A percentile compares a stretch with the other conserved stretches of the same genome.
phyloP scores from a whole-genome alignment of 2,329 filamentous ascomycete genomes.

The Scedosporium boydii region DNA sequence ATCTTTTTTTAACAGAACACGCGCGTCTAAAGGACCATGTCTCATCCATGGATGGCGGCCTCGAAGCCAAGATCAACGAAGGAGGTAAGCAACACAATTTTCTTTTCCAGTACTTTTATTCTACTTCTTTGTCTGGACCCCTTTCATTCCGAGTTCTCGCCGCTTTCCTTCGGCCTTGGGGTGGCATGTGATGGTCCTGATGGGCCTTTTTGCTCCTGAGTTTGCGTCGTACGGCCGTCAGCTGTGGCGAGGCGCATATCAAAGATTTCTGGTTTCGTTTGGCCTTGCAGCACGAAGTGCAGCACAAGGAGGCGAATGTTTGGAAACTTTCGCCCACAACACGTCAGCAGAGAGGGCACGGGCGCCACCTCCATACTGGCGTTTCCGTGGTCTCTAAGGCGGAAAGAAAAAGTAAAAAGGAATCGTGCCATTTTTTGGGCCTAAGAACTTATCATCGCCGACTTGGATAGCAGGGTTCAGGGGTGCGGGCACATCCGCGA shows the following conservation, averaged over 20 bases:
- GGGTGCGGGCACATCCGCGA: not conserved
- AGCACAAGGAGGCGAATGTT: no score
- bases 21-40: constrained; percentile 90
- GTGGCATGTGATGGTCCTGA: not conserved
- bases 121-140: not conserved
- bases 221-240: not conserved
- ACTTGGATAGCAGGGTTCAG: no score
- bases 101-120: constrained; percentile 14
- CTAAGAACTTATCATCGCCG: no score
- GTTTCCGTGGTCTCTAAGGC: no score
- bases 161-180: not conserved
- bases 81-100: constrained; percentile 54
- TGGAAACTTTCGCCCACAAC: no score
- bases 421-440: no score
- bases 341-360: no score
- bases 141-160: not conserved
- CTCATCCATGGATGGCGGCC: constrained; percentile 72
- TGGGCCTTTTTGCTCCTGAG: not conserved
- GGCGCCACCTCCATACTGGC: no score
- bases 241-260: not conserved
- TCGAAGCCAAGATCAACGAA: constrained; percentile 88
- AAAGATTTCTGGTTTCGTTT: not conserved
- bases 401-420: no score
- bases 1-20: constrained; percentile 52
- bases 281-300: not conserved